A percentile compares a stretch with the other conserved stretches of the same genome.
phyloP scores from a whole-genome alignment of 371 early-diverging fungal genomes.

The Apophysomyces trapeziformis region DNA sequence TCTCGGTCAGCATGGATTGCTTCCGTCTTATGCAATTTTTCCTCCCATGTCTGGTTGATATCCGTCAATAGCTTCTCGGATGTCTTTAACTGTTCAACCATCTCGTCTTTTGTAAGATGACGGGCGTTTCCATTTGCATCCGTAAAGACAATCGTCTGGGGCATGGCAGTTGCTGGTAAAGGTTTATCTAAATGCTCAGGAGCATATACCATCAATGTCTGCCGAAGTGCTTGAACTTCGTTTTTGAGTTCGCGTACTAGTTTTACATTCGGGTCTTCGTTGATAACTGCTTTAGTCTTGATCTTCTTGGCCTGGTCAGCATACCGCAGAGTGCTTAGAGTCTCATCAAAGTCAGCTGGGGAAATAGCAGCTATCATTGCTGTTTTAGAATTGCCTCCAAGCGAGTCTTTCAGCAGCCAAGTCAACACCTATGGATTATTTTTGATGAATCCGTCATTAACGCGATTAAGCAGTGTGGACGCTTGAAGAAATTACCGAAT shows the following conservation, averaged over 20 bases:
- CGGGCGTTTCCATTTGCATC: constrained; percentile 55
- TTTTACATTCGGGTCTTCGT: constrained; percentile 88
- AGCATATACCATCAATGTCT: constrained; percentile 65
- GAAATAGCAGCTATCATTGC: constrained; percentile 92
- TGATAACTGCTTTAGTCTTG: constrained; percentile 90
- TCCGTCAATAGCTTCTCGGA: constrained; percentile 89
- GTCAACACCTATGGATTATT: constrained; percentile 73
- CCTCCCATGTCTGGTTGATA: constrained; percentile 86
- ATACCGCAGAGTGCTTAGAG: constrained; percentile 93
- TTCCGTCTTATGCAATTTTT: constrained; percentile 79
- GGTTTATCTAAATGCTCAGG: constrained; percentile 53
- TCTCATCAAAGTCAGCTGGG: constrained; percentile 85
- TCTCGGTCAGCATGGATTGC: constrained; percentile 78
- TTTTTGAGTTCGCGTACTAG: constrained; percentile 88
- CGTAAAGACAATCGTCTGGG: constrained; percentile 26
- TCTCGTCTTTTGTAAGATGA: constrained; percentile 62
- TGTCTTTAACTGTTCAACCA: constrained; percentile 81
- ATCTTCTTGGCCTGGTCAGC: constrained; percentile 94
- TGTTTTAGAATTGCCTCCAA: constrained; percentile 94
- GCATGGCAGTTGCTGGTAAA: constrained; percentile 36
- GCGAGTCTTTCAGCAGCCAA: constrained; percentile 91
- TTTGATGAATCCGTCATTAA: background rate
- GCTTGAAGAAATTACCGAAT: constrained; percentile 64
- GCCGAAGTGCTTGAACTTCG: constrained; percentile 76
- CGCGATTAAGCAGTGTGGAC: background rate